Base-by-base conservation (phyloP, 495 filamentous ascomycete genomes). In the Aspergillus conjunctus region DNA sequence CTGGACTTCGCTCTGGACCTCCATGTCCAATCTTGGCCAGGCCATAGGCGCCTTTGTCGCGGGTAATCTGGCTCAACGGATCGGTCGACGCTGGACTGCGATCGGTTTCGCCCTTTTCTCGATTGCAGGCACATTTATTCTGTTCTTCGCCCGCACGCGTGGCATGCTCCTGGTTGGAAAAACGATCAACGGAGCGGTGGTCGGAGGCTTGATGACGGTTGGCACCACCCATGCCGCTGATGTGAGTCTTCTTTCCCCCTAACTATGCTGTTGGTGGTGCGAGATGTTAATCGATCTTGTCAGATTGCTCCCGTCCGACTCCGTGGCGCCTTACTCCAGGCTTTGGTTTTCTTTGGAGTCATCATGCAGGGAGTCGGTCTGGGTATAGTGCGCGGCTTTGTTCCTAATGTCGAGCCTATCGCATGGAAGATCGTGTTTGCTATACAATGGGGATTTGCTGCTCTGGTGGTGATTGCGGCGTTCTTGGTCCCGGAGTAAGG, bases 1-100 rank as follows among this genome's bases (percentile, higher is more conserved):
- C 45, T 58, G 56, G 56, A 58, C 56, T 2, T 58, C 56, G 6
- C 20, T 58, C 2, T 58, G 56, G 56, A 58, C 56, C 6, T 51
- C 56, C 8, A 58, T 58, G 56, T 51, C 56, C 22, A 51, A 45
- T 7, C 26, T 58, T 7, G 20, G 34, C 1, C 56, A 58, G 11
- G 56, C 56, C 17, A 6, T 58, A 2, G 56, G 56, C 10, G 45
- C 56, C 20, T 41, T 58, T 34, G 21, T 2, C 33, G 21, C 43
- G 9, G 56, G 56, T 17, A 30, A 26, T 32, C 8, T 58, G 1
- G 49, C 46, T 1, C 32, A 58, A 11, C 49, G 46, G 10, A 41
- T 51, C 17, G 56, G 56, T 2, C 45, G 56, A 43, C 51, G 43
- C 20, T 58, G 56, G 46, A 20, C 56, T 4, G 45, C 45, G 20